Percentiles rank a stretch among this genome's conserved stretches.
Conservation (phyloP, 176 grass and related monocot species). For the Carex cristatella region DNA sequence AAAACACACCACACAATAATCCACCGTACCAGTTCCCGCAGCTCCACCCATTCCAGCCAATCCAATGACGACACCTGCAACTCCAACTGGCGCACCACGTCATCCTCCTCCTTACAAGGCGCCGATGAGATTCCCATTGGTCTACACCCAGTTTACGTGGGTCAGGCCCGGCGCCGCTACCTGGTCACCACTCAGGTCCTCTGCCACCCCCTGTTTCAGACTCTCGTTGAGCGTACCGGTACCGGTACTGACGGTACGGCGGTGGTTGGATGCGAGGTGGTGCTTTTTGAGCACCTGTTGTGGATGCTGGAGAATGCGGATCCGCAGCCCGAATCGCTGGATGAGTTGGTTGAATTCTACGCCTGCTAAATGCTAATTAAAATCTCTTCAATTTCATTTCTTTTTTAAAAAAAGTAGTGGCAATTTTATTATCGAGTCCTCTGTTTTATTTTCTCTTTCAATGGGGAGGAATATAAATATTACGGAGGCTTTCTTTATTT, state of each 20-base stretch:
- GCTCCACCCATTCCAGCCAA: conserved; percentile 11
- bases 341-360: conserved; percentile 94
- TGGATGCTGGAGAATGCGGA: conserved; percentile 98
- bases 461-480: neutral
- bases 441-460: neutral
- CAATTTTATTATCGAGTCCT: conserved; percentile 12
- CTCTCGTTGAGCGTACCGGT: conserved; percentile 58
- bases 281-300: conserved; percentile 93
- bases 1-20: conserved; percentile 33
- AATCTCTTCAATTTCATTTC: neutral
- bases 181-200: conserved; percentile 67
- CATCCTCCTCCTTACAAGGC: conserved; percentile 51
- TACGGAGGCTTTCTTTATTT: neutral
- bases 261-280: conserved; percentile 82
- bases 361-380: conserved; percentile 57
- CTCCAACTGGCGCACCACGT: conserved; percentile 28
- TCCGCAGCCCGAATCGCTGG: conserved; percentile 73
- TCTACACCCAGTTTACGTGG: conserved; percentile 79
- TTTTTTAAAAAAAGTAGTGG: neutral
- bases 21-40: conserved; percentile 31
- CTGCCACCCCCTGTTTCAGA: conserved; percentile 78
- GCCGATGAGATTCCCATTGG: conserved; percentile 50
- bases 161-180: conserved; percentile 86
- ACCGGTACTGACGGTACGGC: conserved; percentile 17
- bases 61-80: conserved; percentile 27